Base-by-base conservation (phyloP, 768 basidiomycete species). In the Psilocybe cyanescens region DNA sequence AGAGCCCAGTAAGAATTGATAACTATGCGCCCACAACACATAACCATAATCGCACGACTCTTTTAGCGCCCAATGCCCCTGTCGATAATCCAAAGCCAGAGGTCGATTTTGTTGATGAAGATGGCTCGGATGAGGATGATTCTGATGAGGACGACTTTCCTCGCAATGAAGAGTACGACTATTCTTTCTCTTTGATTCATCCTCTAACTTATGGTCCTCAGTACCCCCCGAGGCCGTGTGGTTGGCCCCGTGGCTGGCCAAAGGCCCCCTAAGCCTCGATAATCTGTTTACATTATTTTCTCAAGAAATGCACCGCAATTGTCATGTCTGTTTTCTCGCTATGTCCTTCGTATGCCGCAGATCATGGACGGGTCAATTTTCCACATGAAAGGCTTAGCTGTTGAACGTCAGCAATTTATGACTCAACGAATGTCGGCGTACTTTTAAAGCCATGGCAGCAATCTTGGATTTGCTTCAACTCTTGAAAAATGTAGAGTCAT, bases 161-260 rank as follows among this genome's bases (percentile, higher is more conserved):
- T 35, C 41, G 58, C 16, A 67, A 67, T 31, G 55, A 59, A 37
- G 64, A 64, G 65, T 64, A 61, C 33, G 64, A 0, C 41, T 2
- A n/a, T 3, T 2, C 28, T 51, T 49, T 37, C 11, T 6, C 16
- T 12, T 33, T 2, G 33, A 9, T 0, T 39, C n/a, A 9, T 2
- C 16, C 28, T 14, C 55, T 44, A 5, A 44, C 16, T 9, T 24
- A 33, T 28, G 8, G n/a, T 29, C 35, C 29, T 17, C 28, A 63
- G 68, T 30, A 37, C 50, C 11, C 53, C 59, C 8, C 59, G 64
- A 14, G 68, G 68, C 3, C 52, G 58, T 11, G 48, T 67, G 0
- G 53, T 51, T 5, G 62, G 55, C 7, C 66, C 65, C n/a, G 68
- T 69, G 3, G 45, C 59, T 11, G 59, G 59, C 16, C 54, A 56